Conservation (phyloP, 345 rosid genomes). For the Cardamine occulta region DNA sequence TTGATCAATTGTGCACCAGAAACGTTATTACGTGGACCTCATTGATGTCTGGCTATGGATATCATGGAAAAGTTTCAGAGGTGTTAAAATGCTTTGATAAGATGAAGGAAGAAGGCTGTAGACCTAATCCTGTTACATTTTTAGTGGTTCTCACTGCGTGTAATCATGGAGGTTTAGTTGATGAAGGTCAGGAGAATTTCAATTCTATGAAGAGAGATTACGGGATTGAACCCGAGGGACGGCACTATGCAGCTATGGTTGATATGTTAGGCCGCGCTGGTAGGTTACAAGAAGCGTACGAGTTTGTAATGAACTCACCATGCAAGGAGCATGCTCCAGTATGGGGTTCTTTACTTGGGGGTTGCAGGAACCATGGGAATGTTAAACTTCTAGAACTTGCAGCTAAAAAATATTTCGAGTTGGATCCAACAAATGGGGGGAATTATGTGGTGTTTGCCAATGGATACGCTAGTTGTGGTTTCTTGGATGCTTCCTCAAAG, state of each 20-base stretch:
- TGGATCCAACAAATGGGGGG: slow-evolving; percentile 68
- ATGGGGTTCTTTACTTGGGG: slow-evolving; percentile 80
- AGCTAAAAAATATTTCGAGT: slow-evolving; percentile 55
- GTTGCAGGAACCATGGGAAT: slow-evolving; percentile 69
- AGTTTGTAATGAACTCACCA: slow-evolving; percentile 60
- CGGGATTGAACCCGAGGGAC: slow-evolving; percentile 61
- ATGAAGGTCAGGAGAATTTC: slow-evolving; percentile 58
- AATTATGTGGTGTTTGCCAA: slow-evolving; percentile 70
- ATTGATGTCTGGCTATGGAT: slow-evolving; percentile 71
- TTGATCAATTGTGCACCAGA: slow-evolving; percentile 47
- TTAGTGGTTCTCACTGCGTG: slow-evolving; percentile 75
- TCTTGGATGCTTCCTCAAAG: slow-evolving; percentile 63
- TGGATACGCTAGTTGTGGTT: slow-evolving; percentile 64
- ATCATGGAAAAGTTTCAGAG: slow-evolving; percentile 63
- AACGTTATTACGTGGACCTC: slow-evolving; percentile 75
- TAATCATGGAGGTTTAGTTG: slow-evolving; percentile 72
- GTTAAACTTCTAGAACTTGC: slow-evolving; percentile 57
- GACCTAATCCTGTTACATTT: slow-evolving; percentile 71
- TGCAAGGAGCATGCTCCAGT: slow-evolving; percentile 58
- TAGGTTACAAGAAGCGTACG: slow-evolving; percentile 64
- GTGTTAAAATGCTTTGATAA: slow-evolving; percentile 63
- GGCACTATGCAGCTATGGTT: slow-evolving; percentile 74
- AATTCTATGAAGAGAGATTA: slow-evolving; percentile 59
- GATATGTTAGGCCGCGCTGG: slow-evolving; percentile 76
- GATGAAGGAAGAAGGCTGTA: slow-evolving; percentile 62